These are phyloP conservation scores for Colletotrichum cuscutae DNA, from an alignment of 2,329 filamentous ascomycete species.

Conservation along the genomic window DNA sequence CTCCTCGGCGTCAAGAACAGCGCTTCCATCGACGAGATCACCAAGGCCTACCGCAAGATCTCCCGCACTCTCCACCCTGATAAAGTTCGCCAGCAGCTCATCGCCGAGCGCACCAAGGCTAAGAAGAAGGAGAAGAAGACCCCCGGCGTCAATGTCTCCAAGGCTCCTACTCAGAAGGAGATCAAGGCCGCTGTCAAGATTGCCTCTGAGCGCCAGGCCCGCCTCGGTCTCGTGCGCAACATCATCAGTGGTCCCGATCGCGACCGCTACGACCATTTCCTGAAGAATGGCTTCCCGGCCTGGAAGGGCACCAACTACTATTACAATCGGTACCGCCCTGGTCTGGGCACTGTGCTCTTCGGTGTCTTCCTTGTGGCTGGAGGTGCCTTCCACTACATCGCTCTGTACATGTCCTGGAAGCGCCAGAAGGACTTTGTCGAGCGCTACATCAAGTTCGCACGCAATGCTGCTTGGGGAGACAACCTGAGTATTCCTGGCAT, in stretches of 20 bases:
- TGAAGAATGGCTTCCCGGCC: constrained; percentile 89
- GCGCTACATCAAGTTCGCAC: constrained; percentile 89
- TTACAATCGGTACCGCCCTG: constrained; percentile 92
- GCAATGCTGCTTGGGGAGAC: constrained; percentile 90
- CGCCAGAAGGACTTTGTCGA: constrained; percentile 91
- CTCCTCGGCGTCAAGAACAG: constrained; percentile 81
- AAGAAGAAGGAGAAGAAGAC: constrained; percentile 63
- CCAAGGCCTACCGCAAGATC: constrained; percentile 92
- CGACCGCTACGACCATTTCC: constrained; percentile 94
- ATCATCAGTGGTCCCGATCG: constrained; percentile 84
- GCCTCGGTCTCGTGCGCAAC: constrained; percentile 84
- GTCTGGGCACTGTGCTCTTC: constrained; percentile 83
- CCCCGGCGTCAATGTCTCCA: constrained; percentile 72
- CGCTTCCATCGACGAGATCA: constrained; percentile 88
- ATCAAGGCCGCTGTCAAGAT: constrained; percentile 82
- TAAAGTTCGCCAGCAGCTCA: constrained; percentile 89
- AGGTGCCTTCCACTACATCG: constrained; percentile 87
- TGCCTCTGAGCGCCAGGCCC: constrained; percentile 84
- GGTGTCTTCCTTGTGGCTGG: constrained; percentile 86
- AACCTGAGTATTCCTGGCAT: constrained; percentile 78
- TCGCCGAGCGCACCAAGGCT: constrained; percentile 72
- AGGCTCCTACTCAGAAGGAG: constrained; percentile 78
- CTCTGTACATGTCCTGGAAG: constrained; percentile 87
- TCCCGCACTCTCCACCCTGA: constrained; percentile 88
- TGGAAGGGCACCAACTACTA: constrained; percentile 99